These are phyloP conservation scores for Lactarius hatsudake DNA, from an alignment of 768 basidiomycete genomes.

Conservation along the genomic window DNA sequence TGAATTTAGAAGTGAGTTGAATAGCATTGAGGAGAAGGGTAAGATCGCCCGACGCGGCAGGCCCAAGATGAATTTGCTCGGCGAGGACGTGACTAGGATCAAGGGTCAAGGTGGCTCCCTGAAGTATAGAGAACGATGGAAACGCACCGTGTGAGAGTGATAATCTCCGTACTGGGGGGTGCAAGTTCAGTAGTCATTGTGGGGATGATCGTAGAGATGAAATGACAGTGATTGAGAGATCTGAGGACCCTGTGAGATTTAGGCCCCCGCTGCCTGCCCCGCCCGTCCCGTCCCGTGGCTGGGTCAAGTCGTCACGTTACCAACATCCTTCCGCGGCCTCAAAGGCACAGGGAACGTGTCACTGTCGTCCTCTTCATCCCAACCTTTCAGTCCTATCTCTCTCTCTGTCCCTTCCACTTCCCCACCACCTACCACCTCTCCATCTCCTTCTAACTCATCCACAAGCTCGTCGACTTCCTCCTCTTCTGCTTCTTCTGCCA, in stretches of 20 bases:
- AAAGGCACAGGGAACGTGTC: conserved; percentile 67
- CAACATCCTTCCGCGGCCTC: conserved; percentile 66
- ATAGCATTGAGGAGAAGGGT: conserved; percentile 94
- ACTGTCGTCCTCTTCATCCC: conserved; percentile 60
- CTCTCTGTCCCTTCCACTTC: background rate
- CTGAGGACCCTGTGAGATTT: conserved; percentile 13
- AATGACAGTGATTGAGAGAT: conserved; percentile 18
- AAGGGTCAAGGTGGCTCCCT: conserved; percentile 6
- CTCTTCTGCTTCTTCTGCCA: conserved; percentile 53
- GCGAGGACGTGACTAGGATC: conserved; percentile 74
- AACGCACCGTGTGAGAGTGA: conserved; percentile 86
- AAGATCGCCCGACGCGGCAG: conserved; percentile 86
- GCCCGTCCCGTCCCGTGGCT: background rate
- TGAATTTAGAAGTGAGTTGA: conserved; percentile 95
- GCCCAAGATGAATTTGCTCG: conserved; percentile 80
- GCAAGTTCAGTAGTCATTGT: conserved; percentile 50
- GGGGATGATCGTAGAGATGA: conserved; percentile 13
- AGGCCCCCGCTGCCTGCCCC: background rate
- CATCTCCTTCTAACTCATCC: conserved; percentile 35
- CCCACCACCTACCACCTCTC: conserved; percentile 26
- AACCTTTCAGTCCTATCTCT: conserved; percentile 11
- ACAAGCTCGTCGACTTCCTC: conserved; percentile 41
- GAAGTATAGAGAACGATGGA: conserved; percentile 8
- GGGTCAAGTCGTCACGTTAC: conserved; percentile 46
- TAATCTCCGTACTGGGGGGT: conserved; percentile 77